Conservation (phyloP, 139 green algal genomes). For the Chlamydomonas incerta region DNA sequence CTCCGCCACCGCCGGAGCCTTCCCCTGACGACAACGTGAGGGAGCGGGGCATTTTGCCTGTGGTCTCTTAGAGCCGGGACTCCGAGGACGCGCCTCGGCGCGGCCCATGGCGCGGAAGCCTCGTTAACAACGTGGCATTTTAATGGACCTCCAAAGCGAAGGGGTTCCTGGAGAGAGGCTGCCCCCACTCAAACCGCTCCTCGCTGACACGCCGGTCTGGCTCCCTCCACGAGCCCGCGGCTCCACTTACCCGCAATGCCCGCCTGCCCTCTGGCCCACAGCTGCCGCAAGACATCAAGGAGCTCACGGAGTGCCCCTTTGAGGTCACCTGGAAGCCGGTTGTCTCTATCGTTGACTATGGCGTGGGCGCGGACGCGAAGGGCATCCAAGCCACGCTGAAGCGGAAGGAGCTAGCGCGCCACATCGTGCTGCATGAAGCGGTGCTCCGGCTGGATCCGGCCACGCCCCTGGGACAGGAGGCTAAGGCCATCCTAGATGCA, state of each 20-base stretch:
- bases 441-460: slow-evolving; percentile 43
- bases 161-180: too few species aligned
- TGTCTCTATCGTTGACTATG: slow-evolving; percentile 45
- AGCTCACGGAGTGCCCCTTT: slow-evolving; percentile 56
- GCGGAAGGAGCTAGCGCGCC: slow-evolving; percentile 46
- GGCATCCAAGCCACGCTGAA: slow-evolving; percentile 50
- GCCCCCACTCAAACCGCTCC: too few species aligned
- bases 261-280: background rate
- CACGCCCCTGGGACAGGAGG: slow-evolving; percentile 38
- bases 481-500: slow-evolving; percentile 45
- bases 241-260: too few species aligned
- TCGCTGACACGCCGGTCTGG: too few species aligned
- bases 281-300: slow-evolving; percentile 51
- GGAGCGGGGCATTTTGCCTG: background rate
- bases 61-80: too few species aligned
- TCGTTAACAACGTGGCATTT: too few species aligned
- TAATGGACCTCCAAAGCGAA: too few species aligned
- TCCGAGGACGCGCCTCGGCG: too few species aligned
- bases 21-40: slow-evolving; percentile 50
- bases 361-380: slow-evolving; percentile 20
- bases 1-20: slow-evolving; percentile 43
- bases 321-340: slow-evolving; percentile 54
- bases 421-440: slow-evolving; percentile 47
- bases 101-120: too few species aligned
- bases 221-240: too few species aligned